Base-by-base conservation (phyloP, 139 green algal genomes). In the Chara braunii region DNA sequence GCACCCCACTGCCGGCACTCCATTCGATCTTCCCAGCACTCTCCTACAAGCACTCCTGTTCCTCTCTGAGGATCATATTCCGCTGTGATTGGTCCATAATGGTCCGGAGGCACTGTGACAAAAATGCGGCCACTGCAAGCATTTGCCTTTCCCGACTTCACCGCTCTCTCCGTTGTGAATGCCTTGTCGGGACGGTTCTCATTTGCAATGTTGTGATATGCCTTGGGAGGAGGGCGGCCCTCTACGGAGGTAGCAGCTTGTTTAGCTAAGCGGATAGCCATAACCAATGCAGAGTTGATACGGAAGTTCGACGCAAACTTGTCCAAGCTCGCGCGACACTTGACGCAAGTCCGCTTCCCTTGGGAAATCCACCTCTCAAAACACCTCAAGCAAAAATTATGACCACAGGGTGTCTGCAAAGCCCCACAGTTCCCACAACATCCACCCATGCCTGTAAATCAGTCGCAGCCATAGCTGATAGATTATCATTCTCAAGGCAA, bases 321-420 rank as follows among this genome's bases (percentile, higher is more conserved):
- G 5, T 60, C 35, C 0, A 81, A 75, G 63, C 95, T 87, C 0
- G 78, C 51, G 4, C 90, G 77, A 80, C 90, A 97, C 7, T 84
- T 92, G 4, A 86, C 85, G 72, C 90, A 97, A 0, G 61, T 86
- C 60, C 87, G 87, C 64, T 94, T 94, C 44, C 74, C 80, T 54
- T 89, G 83, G 23, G 64, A 73, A 6, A 78, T 61, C 85, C 83
- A 91, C 30, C 81, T 83, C 37, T 83, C 86, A 77, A 96, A 90
- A 77, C 90, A 96, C 32, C 63, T 80, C n/a, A 95, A 79, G 78
- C 90, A 96, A 74, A 91, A 96, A 75, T 96, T 96, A 81, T 96
- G 90, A 72, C 95, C 89, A 82, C 90, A 96, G 23, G 90, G 84
- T 0, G 89, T 87, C n/a, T n/a, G n/a, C n/a, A n/a, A n/a, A n/a